Evolutionary conservation across 768 basidiomycete genomes (phyloP).

Genomic region (Hebeloma cylindrosporum): DNA sequence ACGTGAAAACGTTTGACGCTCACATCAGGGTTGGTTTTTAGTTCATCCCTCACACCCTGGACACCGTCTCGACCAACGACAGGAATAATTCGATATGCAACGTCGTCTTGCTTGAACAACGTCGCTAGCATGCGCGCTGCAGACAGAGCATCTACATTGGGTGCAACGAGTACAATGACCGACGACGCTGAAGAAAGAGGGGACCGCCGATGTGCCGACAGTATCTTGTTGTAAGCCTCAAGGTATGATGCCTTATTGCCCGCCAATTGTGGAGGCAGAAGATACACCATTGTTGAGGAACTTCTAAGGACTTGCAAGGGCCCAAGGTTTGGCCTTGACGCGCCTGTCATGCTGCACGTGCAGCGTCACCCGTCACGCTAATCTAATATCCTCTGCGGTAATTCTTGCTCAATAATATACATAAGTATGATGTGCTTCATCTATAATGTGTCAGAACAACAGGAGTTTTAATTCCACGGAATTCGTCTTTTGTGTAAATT

Average conservation of each 20-base stretch:
- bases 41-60: constrained; percentile 61
- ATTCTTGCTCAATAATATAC: no score
- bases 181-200: constrained; percentile 80
- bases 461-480: no score
- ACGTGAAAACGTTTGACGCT: constrained; percentile 1
- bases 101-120: constrained; percentile 90
- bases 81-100: constrained; percentile 87
- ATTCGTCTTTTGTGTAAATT: no score
- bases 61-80: constrained; percentile 84
- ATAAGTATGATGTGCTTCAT: no score
- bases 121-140: constrained; percentile 88
- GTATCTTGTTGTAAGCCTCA: constrained; percentile 69
- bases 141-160: constrained; percentile 91
- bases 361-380: no score
- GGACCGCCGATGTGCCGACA: constrained; percentile 69
- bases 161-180: constrained; percentile 81
- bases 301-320: no score
- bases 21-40: constrained; percentile 69
- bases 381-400: no score
- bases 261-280: constrained; percentile 71
- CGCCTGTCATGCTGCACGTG: no score
- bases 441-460: no score
- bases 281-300: constrained; percentile 44
- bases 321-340: no score
- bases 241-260: constrained; percentile 64